Percentiles rank a stretch among this genome's conserved stretches.
Evolutionary conservation across 164 flowering plant genomes (phyloP).

Genomic region (Magnolia kwangsiensis): DNA sequence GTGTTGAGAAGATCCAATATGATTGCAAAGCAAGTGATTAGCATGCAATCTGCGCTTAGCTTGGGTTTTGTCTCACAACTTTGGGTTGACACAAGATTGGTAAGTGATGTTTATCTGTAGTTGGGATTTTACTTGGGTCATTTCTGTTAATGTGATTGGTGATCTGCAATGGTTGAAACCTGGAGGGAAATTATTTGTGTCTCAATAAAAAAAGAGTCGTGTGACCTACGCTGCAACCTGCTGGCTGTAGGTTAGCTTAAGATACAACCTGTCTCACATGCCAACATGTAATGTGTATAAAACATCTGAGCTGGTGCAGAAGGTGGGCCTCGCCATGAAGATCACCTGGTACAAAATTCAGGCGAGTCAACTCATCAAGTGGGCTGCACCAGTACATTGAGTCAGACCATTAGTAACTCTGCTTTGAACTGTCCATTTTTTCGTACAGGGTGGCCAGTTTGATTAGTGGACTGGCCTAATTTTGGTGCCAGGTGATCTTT

Average conservation of each 20-base stretch:
- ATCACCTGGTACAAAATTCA: not conserved
- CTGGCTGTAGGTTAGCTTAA: not conserved
- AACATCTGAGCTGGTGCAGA: not conserved
- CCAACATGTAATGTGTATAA: not conserved
- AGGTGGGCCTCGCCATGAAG: not conserved
- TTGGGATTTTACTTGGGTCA: not conserved
- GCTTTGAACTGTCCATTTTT: no score
- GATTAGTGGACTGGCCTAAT: not conserved
- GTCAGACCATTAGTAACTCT: not conserved
- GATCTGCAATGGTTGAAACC: not conserved
- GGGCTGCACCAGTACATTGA: not conserved
- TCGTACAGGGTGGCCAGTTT: not conserved
- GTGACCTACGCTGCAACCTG: not conserved
- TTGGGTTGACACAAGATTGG: conserved; percentile 74
- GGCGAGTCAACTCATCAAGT: not conserved
- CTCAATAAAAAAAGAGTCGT: not conserved
- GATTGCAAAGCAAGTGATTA: conserved; percentile 84
- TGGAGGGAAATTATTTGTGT: not conserved
- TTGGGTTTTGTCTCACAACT: conserved; percentile 80
- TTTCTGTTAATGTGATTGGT: not conserved
- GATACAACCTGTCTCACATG: not conserved
- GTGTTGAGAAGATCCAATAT: conserved; percentile 56
- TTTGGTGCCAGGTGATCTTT: not conserved
- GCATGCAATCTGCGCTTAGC: conserved; percentile 61
- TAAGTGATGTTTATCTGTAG: conserved; percentile 28